These are phyloP conservation scores for Metschnikowia sp. DNA, from an alignment of 805 yeast genomes.

Conservation along the genomic window DNA sequence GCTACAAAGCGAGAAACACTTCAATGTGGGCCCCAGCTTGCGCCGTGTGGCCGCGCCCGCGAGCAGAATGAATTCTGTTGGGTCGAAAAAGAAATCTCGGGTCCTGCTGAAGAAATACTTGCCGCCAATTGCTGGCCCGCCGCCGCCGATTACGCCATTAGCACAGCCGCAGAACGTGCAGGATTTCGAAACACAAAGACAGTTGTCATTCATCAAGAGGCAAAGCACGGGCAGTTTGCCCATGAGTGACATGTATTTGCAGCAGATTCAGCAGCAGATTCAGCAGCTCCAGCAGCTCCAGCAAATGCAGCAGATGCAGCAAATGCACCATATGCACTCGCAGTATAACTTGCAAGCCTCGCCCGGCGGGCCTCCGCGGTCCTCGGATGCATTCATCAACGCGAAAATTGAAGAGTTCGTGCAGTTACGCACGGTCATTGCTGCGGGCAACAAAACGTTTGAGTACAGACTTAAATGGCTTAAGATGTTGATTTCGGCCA, in stretches of 20 bases:
- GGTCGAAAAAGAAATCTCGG: not conserved
- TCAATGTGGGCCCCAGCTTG: slow-evolving; percentile 15
- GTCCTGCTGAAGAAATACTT: slow-evolving; percentile 3
- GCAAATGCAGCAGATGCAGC: slow-evolving; percentile 14
- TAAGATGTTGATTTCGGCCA: slow-evolving; percentile 39
- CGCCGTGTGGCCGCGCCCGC: slow-evolving; percentile 13
- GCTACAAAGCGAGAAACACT: slow-evolving; percentile 27
- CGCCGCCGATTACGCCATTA: slow-evolving; percentile 15
- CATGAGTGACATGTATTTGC: slow-evolving; percentile 40
- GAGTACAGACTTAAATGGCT: slow-evolving; percentile 43
- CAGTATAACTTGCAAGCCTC: slow-evolving; percentile 1
- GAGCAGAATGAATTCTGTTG: not conserved
- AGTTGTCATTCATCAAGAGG: slow-evolving; percentile 2
- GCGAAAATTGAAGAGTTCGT: slow-evolving; percentile 34
- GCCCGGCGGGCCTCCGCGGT: slow-evolving; percentile 2
- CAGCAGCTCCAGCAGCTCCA: slow-evolving; percentile 37
- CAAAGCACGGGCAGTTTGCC: slow-evolving; percentile 13
- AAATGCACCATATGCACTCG: slow-evolving; percentile 7
- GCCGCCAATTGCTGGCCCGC: slow-evolving; percentile 19
- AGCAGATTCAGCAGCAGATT: slow-evolving; percentile 48
- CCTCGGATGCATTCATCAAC: slow-evolving; percentile 25
- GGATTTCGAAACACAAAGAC: slow-evolving; percentile 3
- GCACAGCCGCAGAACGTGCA: not conserved
- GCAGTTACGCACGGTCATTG: slow-evolving; percentile 32
- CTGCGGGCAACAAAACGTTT: slow-evolving; percentile 40